Conservation (phyloP, 2,329 filamentous ascomycete species). For the Botrytis galanthina region DNA sequence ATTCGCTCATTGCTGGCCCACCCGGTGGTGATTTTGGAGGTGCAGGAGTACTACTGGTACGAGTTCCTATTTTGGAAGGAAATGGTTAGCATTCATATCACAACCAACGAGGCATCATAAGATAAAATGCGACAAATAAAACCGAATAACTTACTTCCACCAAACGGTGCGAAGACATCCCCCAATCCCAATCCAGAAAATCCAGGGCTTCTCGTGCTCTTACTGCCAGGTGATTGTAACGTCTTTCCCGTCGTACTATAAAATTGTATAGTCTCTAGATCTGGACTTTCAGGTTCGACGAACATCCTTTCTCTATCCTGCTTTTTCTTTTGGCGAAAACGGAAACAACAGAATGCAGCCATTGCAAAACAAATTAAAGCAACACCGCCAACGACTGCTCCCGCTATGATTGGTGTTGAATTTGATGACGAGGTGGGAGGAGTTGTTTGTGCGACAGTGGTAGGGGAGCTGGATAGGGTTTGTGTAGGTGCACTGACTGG, state of each 20-base stretch:
- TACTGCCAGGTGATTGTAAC: not conserved
- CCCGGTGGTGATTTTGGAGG: not conserved
- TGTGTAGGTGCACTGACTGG: not conserved
- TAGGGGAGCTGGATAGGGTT: not conserved
- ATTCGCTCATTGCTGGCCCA: not conserved
- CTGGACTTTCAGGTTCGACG: not conserved
- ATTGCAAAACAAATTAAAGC: conserved; percentile 10
- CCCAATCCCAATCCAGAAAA: not conserved
- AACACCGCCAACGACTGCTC: not conserved
- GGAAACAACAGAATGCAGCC: conserved; percentile 13
- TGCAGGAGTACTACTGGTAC: not conserved
- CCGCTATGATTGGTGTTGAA: conserved; percentile 4
- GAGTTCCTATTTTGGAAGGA: not conserved
- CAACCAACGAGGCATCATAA: not conserved
- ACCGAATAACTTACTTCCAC: conserved; percentile 3
- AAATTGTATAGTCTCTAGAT: conserved; percentile 4
- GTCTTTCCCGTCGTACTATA: conserved; percentile 14
- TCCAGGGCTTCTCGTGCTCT: not conserved
- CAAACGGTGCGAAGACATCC: conserved; percentile 12
- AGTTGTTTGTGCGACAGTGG: not conserved
- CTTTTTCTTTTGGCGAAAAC: conserved; percentile 16
- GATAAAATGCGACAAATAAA: not conserved
- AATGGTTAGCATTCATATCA: not conserved
- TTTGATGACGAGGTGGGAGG: not conserved
- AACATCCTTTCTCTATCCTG: conserved; percentile 10